phyloP scores from a whole-genome alignment of 164 flowering plant genomes.

The Kingdonia uniflora region DNA sequence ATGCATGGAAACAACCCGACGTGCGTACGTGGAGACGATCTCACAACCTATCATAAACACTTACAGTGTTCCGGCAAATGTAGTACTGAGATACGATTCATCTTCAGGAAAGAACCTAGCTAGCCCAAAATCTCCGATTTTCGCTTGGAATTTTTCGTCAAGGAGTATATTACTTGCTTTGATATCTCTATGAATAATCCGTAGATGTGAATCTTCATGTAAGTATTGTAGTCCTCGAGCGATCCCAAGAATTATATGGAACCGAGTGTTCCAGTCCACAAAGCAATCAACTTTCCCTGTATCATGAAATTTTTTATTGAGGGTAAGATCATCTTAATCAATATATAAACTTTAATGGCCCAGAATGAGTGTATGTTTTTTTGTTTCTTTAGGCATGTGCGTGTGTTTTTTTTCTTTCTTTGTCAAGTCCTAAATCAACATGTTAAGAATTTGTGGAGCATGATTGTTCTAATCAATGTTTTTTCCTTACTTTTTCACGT shows the following conservation, averaged over 20 bases:
- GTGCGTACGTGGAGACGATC: no score
- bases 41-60: constrained; percentile 5
- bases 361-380: no score
- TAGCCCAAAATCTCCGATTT: constrained; percentile 60
- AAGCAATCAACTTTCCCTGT: constrained; percentile 32
- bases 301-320: neutral
- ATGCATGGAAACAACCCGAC: no score
- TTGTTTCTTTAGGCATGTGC: no score
- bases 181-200: constrained; percentile 64
- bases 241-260: constrained; percentile 45
- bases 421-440: no score
- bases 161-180: constrained; percentile 73
- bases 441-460: no score
- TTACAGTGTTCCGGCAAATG: constrained; percentile 70
- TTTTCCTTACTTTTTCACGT: no score
- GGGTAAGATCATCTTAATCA: no score
- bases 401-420: no score
- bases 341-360: no score
- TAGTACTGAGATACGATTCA: constrained; percentile 56
- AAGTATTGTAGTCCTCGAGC: constrained; percentile 61
- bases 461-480: no score
- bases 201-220: constrained; percentile 54
- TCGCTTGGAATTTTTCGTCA: constrained; percentile 50
- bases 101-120: constrained; percentile 70
- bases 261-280: constrained; percentile 39